Conservation (phyloP, 73 alveolate species). For the Tetrahymena malaccensis region DNA sequence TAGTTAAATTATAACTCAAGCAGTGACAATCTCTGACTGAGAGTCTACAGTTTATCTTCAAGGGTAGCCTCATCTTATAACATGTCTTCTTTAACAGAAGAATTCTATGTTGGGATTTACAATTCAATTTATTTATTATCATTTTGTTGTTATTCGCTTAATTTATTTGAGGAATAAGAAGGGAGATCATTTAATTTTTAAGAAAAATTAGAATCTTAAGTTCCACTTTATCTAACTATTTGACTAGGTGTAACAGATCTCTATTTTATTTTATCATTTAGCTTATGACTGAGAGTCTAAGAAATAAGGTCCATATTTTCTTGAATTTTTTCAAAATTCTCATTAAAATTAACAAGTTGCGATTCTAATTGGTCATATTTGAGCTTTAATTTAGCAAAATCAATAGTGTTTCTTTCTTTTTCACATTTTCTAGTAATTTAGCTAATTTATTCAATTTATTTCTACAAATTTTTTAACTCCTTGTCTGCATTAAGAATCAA, state of each 20-base stretch:
- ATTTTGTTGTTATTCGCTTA: neutral
- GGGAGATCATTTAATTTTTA: neutral
- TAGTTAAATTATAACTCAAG: neutral
- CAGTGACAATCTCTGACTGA: neutral
- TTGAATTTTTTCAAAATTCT: neutral
- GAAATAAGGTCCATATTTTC: neutral
- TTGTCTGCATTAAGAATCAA: neutral
- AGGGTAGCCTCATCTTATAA: neutral
- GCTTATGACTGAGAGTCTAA: neutral
- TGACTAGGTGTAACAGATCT: neutral
- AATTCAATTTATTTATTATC: neutral
- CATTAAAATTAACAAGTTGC: neutral
- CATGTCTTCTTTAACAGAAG: neutral
- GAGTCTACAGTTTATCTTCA: neutral
- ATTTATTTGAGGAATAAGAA: neutral
- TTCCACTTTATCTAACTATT: neutral
- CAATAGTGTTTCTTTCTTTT: neutral
- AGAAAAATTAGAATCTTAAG: neutral
- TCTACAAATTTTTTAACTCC: neutral
- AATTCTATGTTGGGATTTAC: neutral
- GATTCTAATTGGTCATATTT: neutral
- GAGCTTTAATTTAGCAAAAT: neutral
- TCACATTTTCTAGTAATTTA: neutral
- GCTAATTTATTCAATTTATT: neutral
- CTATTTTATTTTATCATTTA: neutral